These are phyloP conservation scores for Erucastrum elatum DNA, from an alignment of 345 rosid species.

Conservation along the genomic window DNA sequence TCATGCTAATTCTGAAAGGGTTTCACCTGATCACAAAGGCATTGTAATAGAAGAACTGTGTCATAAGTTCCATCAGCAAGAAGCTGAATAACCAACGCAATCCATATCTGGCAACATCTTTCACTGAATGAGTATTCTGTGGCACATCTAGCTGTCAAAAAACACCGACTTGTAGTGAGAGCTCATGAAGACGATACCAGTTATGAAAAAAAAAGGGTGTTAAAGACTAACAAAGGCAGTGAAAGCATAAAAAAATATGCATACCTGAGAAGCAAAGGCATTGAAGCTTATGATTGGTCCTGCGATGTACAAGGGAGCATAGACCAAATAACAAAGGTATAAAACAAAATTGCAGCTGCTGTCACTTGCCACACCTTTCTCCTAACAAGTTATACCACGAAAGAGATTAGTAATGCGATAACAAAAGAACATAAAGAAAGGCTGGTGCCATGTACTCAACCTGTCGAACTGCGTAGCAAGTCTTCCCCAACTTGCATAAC, in stretches of 20 bases:
- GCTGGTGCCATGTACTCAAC: slow-evolving; percentile 12
- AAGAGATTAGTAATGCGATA: slow-evolving; percentile 9
- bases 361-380: slow-evolving; percentile 48
- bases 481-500: slow-evolving; percentile 39
- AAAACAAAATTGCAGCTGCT: slow-evolving; percentile 46
- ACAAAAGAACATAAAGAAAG: neutral
- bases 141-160: slow-evolving; percentile 64
- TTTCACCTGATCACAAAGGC: slow-evolving; percentile 84
- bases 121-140: slow-evolving; percentile 58
- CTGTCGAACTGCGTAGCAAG: slow-evolving; percentile 37
- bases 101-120: slow-evolving; percentile 63
- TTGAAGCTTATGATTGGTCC: slow-evolving; percentile 94
- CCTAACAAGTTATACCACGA: slow-evolving; percentile 48
- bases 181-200: neutral
- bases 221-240: neutral
- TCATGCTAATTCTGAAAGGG: neutral
- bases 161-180: slow-evolving; percentile 10
- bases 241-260: slow-evolving; percentile 14
- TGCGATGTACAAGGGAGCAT: slow-evolving; percentile 87
- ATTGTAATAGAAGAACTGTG: slow-evolving; percentile 78
- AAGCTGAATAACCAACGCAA: slow-evolving; percentile 75
- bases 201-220: neutral
- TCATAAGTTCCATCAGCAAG: slow-evolving; percentile 75
- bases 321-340: slow-evolving; percentile 82
- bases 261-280: slow-evolving; percentile 90